Evolutionary conservation across 169 alveolate species (phyloP), one percentile per base, ranked within the genome.

Genomic region (Plasmodium blacklocki): DNA sequence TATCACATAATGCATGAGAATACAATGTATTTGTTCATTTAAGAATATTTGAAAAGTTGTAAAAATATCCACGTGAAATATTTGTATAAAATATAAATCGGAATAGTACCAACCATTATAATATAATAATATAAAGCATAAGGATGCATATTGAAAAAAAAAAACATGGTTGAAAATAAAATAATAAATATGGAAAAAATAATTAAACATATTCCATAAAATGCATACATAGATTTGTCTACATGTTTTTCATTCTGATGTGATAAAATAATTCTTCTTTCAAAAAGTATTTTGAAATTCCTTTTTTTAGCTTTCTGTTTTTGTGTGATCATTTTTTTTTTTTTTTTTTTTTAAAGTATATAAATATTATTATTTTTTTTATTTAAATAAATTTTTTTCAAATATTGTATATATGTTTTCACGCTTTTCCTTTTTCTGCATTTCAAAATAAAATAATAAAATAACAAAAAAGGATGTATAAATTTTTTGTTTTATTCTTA

Each of bases 111-210:
- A 83, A 83, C 83, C 21, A 56, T 83, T 26, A 83, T 83, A 50
- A 54, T 67, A 43, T 54, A 83, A 56, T 83, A 83, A 63, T 83
- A 83, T 19, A 56, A 56, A n/a, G 91, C 83, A 49, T 83, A 83
- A n/a, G 91, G 91, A 58, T 83, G 91, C 91, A 83, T 83, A 45
- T 70, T 72, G 45, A 83, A 83, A 49, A 83, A 83, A 83, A 83
- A 80, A 60, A 83, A 83, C 45, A 83, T 14, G 23, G 85, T 54
- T 9, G 91, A 68, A 49, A 83, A 54, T 23, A 72, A 54, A 39
- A 83, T 29, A 29, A 47, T 68, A 9, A 29, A 49, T n/a, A 58
- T 11, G 12, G 91, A 83, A 39, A 83, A 72, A 15, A 50, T 21
- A 12, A 83, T 83, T 62, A 83, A 72, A 49, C 91, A 83, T 62